Evolutionary conservation across 1,139 yeast genomes (phyloP).

Genomic region (Kurtzmaniella natalensis): DNA sequence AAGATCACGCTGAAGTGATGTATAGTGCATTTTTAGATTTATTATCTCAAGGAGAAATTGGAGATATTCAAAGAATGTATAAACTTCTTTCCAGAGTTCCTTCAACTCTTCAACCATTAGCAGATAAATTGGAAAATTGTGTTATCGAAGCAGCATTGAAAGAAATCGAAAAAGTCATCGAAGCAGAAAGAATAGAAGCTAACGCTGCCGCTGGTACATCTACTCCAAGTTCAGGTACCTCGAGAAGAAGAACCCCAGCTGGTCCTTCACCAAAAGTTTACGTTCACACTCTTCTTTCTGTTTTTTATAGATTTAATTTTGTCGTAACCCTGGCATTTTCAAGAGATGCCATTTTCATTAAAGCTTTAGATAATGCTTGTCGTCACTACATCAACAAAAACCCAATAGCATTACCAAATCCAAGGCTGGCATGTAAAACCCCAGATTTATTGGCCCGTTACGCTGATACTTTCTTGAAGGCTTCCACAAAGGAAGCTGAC

Average conservation of each 20-base stretch:
- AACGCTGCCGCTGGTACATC: slow-evolving; percentile 11
- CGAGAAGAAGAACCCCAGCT: slow-evolving; percentile 10
- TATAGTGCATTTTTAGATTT: slow-evolving; percentile 72
- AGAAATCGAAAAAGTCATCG: slow-evolving; percentile 62
- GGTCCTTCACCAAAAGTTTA: slow-evolving; percentile 70
- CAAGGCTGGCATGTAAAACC: slow-evolving; percentile 52
- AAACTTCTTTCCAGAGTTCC: slow-evolving; percentile 71
- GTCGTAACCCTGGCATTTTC: slow-evolving; percentile 70
- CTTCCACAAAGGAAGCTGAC: slow-evolving; percentile 67
- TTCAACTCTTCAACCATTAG: slow-evolving; percentile 71
- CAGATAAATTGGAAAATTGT: slow-evolving; percentile 67
- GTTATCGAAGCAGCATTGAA: slow-evolving; percentile 70
- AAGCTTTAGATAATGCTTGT: slow-evolving; percentile 88
- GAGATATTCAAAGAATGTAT: slow-evolving; percentile 78
- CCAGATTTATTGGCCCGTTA: slow-evolving; percentile 91
- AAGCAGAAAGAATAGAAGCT: slow-evolving; percentile 36
- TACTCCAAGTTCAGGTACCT: slow-evolving; percentile 16
- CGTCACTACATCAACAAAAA: slow-evolving; percentile 80
- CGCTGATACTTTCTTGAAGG: slow-evolving; percentile 78
- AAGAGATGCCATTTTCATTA: slow-evolving; percentile 74
- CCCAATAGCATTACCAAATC: slow-evolving; percentile 66
- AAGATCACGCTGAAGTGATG: slow-evolving; percentile 72
- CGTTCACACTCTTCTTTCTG: slow-evolving; percentile 69
- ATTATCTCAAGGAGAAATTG: slow-evolving; percentile 71
- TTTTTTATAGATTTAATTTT: slow-evolving; percentile 62